Percentiles rank a stretch among this genome's conserved stretches.
Evolutionary conservation across 179 eudicot species (phyloP).

Genomic region (Silene coronaria): DNA sequence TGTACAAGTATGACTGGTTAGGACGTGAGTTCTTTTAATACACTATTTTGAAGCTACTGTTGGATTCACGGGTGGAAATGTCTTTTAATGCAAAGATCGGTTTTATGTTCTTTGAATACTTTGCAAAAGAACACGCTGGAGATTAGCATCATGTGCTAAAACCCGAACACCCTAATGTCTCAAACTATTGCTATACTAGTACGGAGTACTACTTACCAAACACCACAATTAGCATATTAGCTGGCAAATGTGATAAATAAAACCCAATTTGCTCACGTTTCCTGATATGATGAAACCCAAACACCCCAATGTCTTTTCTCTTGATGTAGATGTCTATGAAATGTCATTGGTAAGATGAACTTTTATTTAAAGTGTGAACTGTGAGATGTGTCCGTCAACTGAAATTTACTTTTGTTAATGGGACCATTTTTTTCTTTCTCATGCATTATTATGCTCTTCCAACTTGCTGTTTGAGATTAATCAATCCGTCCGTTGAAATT

Average conservation of each 20-base stretch:
- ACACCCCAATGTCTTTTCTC: conserved; percentile 7
- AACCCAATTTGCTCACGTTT: neutral
- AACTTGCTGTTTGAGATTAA: neutral
- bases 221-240: neutral
- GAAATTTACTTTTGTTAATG: neutral
- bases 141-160: neutral
- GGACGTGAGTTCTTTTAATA: neutral
- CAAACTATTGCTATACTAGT: neutral
- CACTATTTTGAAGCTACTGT: neutral
- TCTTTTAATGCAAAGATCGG: neutral
- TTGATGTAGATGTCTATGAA: conserved; percentile 5
- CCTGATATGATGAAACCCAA: conserved; percentile 4
- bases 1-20: neutral
- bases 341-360: neutral
- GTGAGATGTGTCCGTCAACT: neutral
- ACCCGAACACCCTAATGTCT: neutral
- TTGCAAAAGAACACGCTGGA: neutral
- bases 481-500: neutral
- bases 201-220: neutral
- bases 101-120: neutral
- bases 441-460: neutral
- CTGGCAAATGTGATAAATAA: conserved; percentile 1
- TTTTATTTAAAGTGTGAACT: neutral
- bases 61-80: neutral
- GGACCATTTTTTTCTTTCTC: neutral